Evolutionary conservation across 75 land plant genomes (phyloP).

Genomic region (Azolla pinnata): DNA sequence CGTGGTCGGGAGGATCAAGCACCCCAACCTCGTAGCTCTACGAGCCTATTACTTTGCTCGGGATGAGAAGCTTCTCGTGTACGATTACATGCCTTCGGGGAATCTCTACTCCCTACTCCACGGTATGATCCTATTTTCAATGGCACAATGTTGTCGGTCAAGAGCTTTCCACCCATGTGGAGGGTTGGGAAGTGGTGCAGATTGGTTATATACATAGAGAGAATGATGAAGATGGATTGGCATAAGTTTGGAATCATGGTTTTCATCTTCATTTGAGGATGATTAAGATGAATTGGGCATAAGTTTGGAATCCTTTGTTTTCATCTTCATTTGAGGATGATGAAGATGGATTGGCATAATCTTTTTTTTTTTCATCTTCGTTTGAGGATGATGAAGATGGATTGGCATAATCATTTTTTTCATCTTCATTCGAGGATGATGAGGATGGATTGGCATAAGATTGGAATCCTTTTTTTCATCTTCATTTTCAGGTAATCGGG

Average conservation of each 20-base stretch:
- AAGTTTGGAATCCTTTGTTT: background rate
- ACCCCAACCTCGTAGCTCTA: constrained; percentile 57
- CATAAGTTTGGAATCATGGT: background rate
- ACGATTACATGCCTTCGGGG: constrained; percentile 85
- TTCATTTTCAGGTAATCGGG: constrained; percentile 43
- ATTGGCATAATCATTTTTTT: background rate
- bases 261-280: background rate
- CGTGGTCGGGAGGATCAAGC: constrained; percentile 62
- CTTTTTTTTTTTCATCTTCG: background rate
- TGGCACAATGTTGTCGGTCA: background rate
- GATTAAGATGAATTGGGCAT: background rate
- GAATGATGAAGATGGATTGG: background rate
- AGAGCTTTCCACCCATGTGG: no score
- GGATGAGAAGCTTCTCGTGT: constrained; percentile 83
- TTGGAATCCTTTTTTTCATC: background rate
- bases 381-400: background rate
- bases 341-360: background rate
- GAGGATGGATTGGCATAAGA: background rate
- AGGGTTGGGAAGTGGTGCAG: no score
- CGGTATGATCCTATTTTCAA: constrained; percentile 21
- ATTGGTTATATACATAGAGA: no score
- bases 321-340: background rate
- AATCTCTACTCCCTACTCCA: constrained; percentile 66
- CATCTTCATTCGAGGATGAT: background rate
- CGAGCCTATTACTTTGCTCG: constrained; percentile 74